Conservation (phyloP, 768 basidiomycete genomes). For the Lentinula sp. region DNA sequence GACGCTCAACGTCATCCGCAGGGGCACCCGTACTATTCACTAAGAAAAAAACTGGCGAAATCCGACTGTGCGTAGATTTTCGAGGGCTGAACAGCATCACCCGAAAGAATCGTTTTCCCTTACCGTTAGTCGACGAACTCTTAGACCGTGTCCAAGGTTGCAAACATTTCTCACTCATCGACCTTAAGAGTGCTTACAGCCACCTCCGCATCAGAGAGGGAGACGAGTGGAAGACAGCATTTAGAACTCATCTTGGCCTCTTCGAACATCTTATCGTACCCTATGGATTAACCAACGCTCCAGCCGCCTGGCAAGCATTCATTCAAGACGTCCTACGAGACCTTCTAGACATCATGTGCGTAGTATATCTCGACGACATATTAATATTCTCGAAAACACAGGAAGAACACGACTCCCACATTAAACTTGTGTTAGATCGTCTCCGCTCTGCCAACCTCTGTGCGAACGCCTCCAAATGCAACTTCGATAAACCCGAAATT, state of each 20-base stretch:
- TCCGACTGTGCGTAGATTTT: too few species aligned
- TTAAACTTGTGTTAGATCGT: neutral
- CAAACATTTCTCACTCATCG: slow-evolving; percentile 4
- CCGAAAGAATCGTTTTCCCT: neutral
- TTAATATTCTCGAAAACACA: neutral
- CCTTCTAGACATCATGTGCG: too few species aligned
- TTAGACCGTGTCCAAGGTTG: slow-evolving; percentile 1
- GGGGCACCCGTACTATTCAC: too few species aligned
- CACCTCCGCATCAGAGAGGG: neutral
- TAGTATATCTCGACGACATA: too few species aligned
- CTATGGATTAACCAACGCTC: too few species aligned
- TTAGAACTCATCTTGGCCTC: slow-evolving; percentile 27
- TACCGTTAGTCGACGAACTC: neutral
- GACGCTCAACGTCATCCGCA: too few species aligned
- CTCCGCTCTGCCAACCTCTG: too few species aligned
- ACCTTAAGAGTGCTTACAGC: neutral
- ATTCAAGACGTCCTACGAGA: too few species aligned
- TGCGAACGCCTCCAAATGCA: neutral
- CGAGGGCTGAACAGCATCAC: neutral
- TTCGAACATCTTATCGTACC: slow-evolving; percentile 33
- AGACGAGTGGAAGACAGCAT: slow-evolving; percentile 39
- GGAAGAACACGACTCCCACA: neutral
- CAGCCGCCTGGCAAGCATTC: too few species aligned
- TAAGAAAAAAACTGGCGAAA: too few species aligned
- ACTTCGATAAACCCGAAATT: neutral